Evolutionary conservation across 2,329 filamentous ascomycete species (phyloP).

Genomic region (Penicillium sp.): DNA sequence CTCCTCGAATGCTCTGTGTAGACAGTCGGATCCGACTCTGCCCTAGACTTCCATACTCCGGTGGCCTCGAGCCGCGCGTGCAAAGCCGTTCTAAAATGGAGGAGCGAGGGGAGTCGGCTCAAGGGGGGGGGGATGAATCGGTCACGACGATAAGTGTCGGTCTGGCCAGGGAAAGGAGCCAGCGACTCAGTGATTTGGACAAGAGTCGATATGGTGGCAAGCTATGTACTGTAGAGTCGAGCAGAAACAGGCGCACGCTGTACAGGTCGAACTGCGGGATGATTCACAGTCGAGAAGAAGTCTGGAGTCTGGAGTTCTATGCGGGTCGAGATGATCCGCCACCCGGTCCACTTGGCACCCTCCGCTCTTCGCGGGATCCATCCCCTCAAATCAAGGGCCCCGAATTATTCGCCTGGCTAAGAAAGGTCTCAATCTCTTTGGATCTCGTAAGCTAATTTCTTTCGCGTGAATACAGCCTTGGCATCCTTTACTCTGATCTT

Average conservation of each 20-base stretch:
- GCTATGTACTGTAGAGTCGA: not conserved
- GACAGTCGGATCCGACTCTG: not conserved
- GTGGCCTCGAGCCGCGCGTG: conserved; percentile 12
- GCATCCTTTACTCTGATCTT: too few species aligned
- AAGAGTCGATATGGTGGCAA: not conserved
- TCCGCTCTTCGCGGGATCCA: conserved; percentile 3
- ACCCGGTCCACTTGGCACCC: conserved; percentile 15
- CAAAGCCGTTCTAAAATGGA: conserved; percentile 9
- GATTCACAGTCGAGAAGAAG: conserved; percentile 11
- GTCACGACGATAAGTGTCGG: not conserved
- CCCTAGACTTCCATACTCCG: conserved; percentile 20
- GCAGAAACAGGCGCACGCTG: not conserved
- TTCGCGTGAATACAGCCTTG: too few species aligned
- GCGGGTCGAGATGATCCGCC: conserved; percentile 27
- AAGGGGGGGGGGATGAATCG: conserved; percentile 3
- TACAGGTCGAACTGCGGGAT: not conserved
- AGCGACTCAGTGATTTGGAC: not conserved
- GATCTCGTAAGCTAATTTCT: too few species aligned
- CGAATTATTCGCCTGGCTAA: not conserved
- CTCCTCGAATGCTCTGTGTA: not conserved
- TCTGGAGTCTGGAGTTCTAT: conserved; percentile 13
- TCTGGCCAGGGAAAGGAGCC: not conserved
- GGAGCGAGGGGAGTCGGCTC: conserved; percentile 9
- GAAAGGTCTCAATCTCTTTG: too few species aligned
- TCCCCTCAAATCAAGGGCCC: conserved; percentile 1